A percentile compares a stretch with the other conserved stretches of the same genome.
Conservation (phyloP, 2,329 filamentous ascomycete species). For the Lachnellula suecica region DNA sequence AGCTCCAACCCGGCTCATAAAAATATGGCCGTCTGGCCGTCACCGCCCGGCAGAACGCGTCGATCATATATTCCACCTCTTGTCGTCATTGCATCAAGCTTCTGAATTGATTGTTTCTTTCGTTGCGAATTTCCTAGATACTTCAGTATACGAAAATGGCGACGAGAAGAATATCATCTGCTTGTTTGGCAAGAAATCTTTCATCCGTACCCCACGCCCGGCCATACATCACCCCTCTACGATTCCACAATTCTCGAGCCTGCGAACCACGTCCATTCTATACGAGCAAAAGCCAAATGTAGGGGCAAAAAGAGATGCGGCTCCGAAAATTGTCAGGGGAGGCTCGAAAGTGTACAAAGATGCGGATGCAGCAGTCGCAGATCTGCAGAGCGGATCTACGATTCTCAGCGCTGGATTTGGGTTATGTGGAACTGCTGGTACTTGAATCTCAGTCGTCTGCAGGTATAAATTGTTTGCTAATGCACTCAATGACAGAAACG, state of each 20-base stretch:
- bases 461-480: constrained; percentile 1
- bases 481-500: constrained; percentile 50
- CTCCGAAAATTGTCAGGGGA: constrained; percentile 23
- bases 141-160: constrained; percentile 15
- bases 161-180: constrained; percentile 19
- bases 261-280: constrained; percentile 16
- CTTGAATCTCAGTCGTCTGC: constrained; percentile 15
- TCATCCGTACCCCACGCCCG: constrained; percentile 9
- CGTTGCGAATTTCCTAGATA: not conserved
- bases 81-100: not conserved
- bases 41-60: not conserved
- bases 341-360: constrained; percentile 26
- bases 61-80: not conserved
- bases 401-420: constrained; percentile 79
- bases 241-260: constrained; percentile 7
- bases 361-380: constrained; percentile 28
- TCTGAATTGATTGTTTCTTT: not conserved
- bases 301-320: constrained; percentile 20
- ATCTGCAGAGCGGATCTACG: constrained; percentile 57
- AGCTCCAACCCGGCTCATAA: constrained; percentile 8
- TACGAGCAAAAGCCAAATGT: constrained; percentile 23
- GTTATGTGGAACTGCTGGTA: constrained; percentile 74
- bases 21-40: constrained; percentile 2
- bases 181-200: constrained; percentile 14
- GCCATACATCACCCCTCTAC: constrained; percentile 3